Base-by-base conservation (phyloP, 371 early-diverging fungal species). In the Haplosporangium sp. region DNA sequence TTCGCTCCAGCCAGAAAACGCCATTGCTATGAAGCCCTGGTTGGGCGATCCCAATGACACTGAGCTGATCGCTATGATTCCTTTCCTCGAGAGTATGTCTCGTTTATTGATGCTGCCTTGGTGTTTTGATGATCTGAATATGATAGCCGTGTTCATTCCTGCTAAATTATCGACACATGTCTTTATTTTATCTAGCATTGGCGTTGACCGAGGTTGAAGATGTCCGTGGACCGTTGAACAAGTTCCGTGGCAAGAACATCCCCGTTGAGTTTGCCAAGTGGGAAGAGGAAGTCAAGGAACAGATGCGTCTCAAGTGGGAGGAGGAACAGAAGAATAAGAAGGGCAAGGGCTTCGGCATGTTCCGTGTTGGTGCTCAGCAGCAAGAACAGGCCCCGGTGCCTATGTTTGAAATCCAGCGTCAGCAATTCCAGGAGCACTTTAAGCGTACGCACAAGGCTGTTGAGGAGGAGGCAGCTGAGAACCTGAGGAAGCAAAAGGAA, bases 1-100 rank as follows among this genome's bases (percentile, higher is more conserved):
- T 85, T 81, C 89, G 42, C 83, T 91, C 69, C 98, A 98, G 77
- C 97, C 97, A 5, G 96, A 97, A 67, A 98, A 98, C 75, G 93
- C 93, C 29, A 83, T 98, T 45, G 69, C 87, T 29, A 82, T 95
- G 66, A 91, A 92, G 72, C 91, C 93, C 41, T 99, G 96, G 95
- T 85, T 84, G 66, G 98, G 98, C 29, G 90, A 95, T 57, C 82
- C 93, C 4, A 86, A 85, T 21, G 99, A 98, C 73, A 85, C 82
- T 23, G 95, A 93, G 71, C 82, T 99, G 59, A 81, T 89, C 54
- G 93, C 91, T 55, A 87, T 94, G 64, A 93, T 95, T 82, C 95
- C 95, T 20, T 95, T 98, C 86, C 86, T 99, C 47, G 97, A 98
- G 85, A 87, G 90, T 88, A 85, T 66, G 77, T 59, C 40, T 21